Evolutionary conservation across 192 early-diverging fungal genomes (phyloP), one percentile per base, ranked within the genome.

Genomic region (Rhizophagus clarus): DNA sequence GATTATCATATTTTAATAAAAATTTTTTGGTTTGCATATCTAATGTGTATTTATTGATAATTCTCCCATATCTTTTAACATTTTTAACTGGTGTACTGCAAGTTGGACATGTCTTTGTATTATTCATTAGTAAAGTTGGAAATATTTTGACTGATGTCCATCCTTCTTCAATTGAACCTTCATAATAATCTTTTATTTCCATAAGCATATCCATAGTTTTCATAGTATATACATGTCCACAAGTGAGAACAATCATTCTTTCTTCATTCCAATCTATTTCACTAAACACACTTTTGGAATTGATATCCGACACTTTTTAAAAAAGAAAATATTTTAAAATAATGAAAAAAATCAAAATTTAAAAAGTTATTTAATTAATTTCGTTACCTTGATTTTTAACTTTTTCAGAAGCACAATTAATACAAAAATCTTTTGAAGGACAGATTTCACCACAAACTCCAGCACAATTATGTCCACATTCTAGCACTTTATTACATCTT

Each of bases 171-270:
- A 37, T 10, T 5, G 32, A 32, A 42, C 64, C 49, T 9, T 61
- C 26, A 66, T 91, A 92, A 69, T 84, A 89, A 7, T 71, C 6
- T 8, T 68, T 15, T 77, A 90, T 81, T 22, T 76, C 82, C 81
- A 90, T 82, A 51, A 81, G 77, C 1, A 85, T 87, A 63, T 92
- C 91, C 47, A 92, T 31, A 20, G 82, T 87, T 17, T 82, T 74
- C 77, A 88, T 84, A 10, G 89, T 90, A 49, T 85, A 84, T 2
- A 81, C 80, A 64, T 91, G 91, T 11, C 85, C 84, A 76, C 91
- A 92, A 1, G 71, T 32, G 8, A 90, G 80, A 14, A 85, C 81
- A 15, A 91, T 51, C 62, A 91, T 74, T 1, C 87, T 86, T 0
- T 87, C 84, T 31, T 87, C 63, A 31, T 66, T 70, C 24, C 87